These are phyloP conservation scores for Phlyctochytrium bullatum DNA, from an alignment of 192 early-diverging fungal genomes.

Conservation along the genomic window DNA sequence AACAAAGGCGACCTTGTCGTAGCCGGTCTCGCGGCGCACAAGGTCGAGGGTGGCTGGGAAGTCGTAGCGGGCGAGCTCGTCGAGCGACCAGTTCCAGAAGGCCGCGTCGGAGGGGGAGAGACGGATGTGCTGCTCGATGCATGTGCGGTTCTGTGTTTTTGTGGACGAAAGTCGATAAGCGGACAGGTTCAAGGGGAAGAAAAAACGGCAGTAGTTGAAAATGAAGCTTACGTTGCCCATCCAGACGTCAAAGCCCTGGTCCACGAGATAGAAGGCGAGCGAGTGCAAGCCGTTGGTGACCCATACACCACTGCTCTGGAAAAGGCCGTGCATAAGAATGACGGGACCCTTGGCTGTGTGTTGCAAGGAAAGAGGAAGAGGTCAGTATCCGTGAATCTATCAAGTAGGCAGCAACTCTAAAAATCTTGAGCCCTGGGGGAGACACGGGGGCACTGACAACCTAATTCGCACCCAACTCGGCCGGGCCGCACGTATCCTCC, in stretches of 20 bases:
- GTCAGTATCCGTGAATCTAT: too few species aligned
- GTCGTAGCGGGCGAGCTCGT: slow-evolving; percentile 34
- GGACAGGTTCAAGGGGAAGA: slow-evolving; percentile 5
- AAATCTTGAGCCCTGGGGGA: too few species aligned
- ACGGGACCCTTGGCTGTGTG: slow-evolving; percentile 19
- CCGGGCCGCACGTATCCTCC: too few species aligned
- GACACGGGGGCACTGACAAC: too few species aligned
- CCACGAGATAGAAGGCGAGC: slow-evolving; percentile 33
- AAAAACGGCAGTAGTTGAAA: neutral
- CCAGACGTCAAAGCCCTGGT: slow-evolving; percentile 36
- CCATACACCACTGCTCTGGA: slow-evolving; percentile 36
- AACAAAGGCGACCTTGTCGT: slow-evolving; percentile 26
- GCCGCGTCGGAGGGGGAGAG: slow-evolving; percentile 1
- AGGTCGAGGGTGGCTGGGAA: slow-evolving; percentile 29
- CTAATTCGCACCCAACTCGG: too few species aligned
- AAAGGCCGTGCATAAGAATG: slow-evolving; percentile 39
- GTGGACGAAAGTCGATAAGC: neutral
- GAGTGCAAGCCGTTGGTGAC: slow-evolving; percentile 18
- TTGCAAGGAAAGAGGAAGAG: too few species aligned
- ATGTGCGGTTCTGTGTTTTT: slow-evolving; percentile 1
- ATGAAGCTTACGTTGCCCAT: slow-evolving; percentile 23
- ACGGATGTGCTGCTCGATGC: slow-evolving; percentile 20
- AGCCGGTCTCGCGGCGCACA: slow-evolving; percentile 15
- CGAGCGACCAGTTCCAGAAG: slow-evolving; percentile 37
- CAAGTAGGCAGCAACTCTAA: too few species aligned